Conservation (phyloP, 2,329 filamentous ascomycete species). For the Calonectria crousiana region DNA sequence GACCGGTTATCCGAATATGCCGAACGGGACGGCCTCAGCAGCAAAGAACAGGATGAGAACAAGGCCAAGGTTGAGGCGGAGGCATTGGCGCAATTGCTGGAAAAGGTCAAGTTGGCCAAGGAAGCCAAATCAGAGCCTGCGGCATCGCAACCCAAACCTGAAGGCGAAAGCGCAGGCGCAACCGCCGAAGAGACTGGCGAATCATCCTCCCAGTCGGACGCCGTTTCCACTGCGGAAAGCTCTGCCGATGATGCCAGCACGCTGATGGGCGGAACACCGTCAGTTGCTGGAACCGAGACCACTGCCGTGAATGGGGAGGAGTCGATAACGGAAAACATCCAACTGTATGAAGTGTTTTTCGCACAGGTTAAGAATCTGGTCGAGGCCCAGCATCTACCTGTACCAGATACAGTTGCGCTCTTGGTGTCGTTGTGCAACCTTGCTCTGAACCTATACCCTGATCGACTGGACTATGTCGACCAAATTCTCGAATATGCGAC, state of each 20-base stretch:
- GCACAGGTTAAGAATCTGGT: conserved; percentile 95
- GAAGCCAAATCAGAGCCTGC: conserved; percentile 49
- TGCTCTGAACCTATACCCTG: conserved; percentile 95
- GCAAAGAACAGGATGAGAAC: conserved; percentile 70
- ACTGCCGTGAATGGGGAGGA: conserved; percentile 62
- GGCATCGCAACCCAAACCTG: conserved; percentile 36
- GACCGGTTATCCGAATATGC: conserved; percentile 94
- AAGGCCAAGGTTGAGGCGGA: conserved; percentile 86
- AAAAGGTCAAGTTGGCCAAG: conserved; percentile 80
- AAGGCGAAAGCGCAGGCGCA: conserved; percentile 38
- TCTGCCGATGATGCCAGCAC: conserved; percentile 49
- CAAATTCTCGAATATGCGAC: conserved; percentile 92
- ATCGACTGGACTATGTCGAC: conserved; percentile 92
- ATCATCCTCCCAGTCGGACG: conserved; percentile 40
- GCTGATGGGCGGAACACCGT: conserved; percentile 49
- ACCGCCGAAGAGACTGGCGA: conserved; percentile 52
- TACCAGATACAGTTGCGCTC: conserved; percentile 94
- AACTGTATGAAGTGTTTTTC: conserved; percentile 97
- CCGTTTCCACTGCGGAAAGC: conserved; percentile 30
- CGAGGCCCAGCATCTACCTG: conserved; percentile 88
- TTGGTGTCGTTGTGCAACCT: conserved; percentile 95
- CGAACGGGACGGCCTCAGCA: conserved; percentile 84
- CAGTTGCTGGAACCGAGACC: conserved; percentile 60
- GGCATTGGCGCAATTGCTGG: conserved; percentile 81
- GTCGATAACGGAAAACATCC: conserved; percentile 73